Evolutionary conservation across 1,284 basidiomycete genomes (phyloP).

Genomic region (Phlebopus sp.): DNA sequence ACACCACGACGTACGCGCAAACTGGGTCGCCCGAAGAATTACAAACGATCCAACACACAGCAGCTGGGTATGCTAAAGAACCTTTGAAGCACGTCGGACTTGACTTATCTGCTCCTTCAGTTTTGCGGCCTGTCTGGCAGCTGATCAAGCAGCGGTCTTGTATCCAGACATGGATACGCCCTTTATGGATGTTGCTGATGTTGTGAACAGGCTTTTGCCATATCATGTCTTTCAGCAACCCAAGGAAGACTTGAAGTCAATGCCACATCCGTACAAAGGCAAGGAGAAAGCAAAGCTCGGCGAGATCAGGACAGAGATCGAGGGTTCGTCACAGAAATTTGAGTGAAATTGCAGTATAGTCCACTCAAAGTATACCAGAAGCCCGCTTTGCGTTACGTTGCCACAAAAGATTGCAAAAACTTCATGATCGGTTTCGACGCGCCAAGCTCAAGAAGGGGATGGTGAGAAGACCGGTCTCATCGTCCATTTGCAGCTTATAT

Average conservation of each 20-base stretch:
- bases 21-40: constrained; percentile 34
- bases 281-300: constrained; percentile 51
- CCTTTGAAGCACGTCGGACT: neutral
- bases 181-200: constrained; percentile 59
- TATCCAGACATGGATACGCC: constrained; percentile 67
- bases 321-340: constrained; percentile 38
- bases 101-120: constrained; percentile 30
- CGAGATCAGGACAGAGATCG: constrained; percentile 50
- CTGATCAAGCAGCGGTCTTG: constrained; percentile 58
- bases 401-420: constrained; percentile 49
- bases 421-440: constrained; percentile 57
- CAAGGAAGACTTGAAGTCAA: constrained; percentile 49
- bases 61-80: constrained; percentile 43
- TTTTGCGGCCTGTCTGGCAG: constrained; percentile 51
- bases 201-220: constrained; percentile 62
- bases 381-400: constrained; percentile 68
- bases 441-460: constrained; percentile 52
- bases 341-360: neutral
- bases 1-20: constrained; percentile 12
- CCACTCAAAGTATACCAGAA: constrained; percentile 38
- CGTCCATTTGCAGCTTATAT: too few relatives aligned
- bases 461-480: constrained; percentile 37
- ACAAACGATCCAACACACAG: constrained; percentile 41
- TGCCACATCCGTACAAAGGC: constrained; percentile 46
- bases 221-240: constrained; percentile 78